A percentile compares a stretch with the other conserved stretches of the same genome.
Conservation (phyloP, 352 stramenopile species). For the Phytopythium vexans region DNA sequence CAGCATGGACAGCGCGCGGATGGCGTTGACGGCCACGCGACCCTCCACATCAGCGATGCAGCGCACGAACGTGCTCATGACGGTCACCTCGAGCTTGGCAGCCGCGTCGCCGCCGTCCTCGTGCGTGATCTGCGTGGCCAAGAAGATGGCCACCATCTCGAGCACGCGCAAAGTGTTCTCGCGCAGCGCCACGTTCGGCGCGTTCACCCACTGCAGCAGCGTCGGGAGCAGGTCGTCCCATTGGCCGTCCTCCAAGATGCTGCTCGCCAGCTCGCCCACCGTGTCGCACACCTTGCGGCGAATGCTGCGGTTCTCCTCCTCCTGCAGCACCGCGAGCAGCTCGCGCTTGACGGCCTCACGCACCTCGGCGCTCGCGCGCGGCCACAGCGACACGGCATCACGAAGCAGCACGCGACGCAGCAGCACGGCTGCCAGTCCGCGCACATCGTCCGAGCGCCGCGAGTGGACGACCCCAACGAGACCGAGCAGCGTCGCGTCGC, state of each 20-base stretch:
- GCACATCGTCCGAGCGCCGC: constrained; percentile 55
- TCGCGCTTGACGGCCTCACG: constrained; percentile 51
- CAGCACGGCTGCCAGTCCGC: constrained; percentile 68
- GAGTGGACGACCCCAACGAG: constrained; percentile 65
- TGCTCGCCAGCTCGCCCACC: constrained; percentile 75
- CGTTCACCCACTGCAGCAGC: constrained; percentile 58
- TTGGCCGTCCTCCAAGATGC: constrained; percentile 76
- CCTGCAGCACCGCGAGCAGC: constrained; percentile 58
- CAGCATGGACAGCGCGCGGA: constrained; percentile 71
- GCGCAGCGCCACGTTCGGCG: constrained; percentile 45
- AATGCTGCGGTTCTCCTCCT: constrained; percentile 70
- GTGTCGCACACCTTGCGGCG: constrained; percentile 83
- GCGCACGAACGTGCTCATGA: constrained; percentile 48
- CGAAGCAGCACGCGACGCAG: constrained; percentile 72
- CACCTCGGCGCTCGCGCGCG: constrained; percentile 41
- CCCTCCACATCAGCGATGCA: constrained; percentile 53
- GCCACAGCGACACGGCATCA: constrained; percentile 78
- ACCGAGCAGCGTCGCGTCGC: constrained; percentile 52
- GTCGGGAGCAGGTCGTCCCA: constrained; percentile 73
- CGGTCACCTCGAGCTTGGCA: constrained; percentile 36
- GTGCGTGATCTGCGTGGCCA: constrained; percentile 49
- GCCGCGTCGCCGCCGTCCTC: constrained; percentile 23
- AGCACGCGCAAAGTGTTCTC: constrained; percentile 73
- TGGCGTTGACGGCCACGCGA: constrained; percentile 64
- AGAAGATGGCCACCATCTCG: constrained; percentile 80